phyloP scores from a whole-genome alignment of 805 yeast genomes.

The Candida pini region DNA sequence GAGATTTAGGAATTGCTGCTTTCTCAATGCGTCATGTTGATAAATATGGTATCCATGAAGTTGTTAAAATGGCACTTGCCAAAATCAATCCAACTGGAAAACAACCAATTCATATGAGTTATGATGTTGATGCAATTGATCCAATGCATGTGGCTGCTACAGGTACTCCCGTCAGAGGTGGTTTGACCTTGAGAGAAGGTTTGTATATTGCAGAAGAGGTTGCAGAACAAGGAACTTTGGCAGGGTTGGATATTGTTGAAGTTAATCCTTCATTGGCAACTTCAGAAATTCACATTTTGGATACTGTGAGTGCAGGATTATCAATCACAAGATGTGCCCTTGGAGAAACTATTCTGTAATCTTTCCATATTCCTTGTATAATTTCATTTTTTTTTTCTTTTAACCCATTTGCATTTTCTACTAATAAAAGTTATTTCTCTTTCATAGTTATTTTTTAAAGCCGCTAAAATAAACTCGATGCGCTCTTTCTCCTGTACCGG shows the following conservation, averaged over 20 bases:
- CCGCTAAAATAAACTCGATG: too few species aligned
- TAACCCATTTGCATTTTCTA: not conserved
- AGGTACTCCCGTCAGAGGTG: constrained; percentile 97
- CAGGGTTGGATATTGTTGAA: constrained; percentile 88
- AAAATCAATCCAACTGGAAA: constrained; percentile 66
- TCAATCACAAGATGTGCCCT: constrained; percentile 90
- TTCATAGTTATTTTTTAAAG: too few species aligned
- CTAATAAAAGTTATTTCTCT: too few species aligned
- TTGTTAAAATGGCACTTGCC: constrained; percentile 85
- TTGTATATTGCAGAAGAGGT: constrained; percentile 86
- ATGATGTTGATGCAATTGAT: constrained; percentile 96
- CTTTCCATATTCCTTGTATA: not conserved
- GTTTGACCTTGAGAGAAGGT: constrained; percentile 90
- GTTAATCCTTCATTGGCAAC: constrained; percentile 85
- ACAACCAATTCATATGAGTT: constrained; percentile 79
- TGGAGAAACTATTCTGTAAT: constrained; percentile 77
- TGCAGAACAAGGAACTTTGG: constrained; percentile 83
- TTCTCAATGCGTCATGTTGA: constrained; percentile 96
- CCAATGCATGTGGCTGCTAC: constrained; percentile 94
- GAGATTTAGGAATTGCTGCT: constrained; percentile 69
- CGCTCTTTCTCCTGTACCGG: too few species aligned
- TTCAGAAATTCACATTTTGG: constrained; percentile 67
- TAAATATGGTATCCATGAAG: constrained; percentile 86
- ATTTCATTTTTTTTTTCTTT: not conserved
- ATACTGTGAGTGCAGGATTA: constrained; percentile 85